A percentile compares a stretch with the other conserved stretches of the same genome.
phyloP scores from a whole-genome alignment of 2,329 filamentous ascomycete species.

The Trichophaea hybrida region DNA sequence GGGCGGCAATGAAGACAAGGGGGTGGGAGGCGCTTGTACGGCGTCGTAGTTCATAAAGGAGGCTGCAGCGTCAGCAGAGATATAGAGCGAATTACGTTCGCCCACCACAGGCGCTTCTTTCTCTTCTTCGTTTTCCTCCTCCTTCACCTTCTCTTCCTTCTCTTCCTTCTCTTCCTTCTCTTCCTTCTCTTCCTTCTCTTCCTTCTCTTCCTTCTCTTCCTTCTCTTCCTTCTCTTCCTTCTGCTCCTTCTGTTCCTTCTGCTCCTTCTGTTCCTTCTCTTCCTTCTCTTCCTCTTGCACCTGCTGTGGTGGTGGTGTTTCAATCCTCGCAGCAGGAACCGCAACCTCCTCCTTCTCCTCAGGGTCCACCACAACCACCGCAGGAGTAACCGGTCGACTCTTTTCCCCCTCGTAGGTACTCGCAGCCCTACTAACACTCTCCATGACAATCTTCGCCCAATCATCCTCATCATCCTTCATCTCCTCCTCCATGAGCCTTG shows the following conservation, averaged over 20 bases:
- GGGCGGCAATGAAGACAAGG: neutral
- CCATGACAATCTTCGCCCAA: neutral
- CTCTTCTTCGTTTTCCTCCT: neutral
- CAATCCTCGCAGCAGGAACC: neutral
- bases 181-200: too few relatives aligned
- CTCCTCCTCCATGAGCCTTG: neutral
- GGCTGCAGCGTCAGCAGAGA: neutral
- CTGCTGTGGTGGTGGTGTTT: neutral
- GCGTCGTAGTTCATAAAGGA: neutral
- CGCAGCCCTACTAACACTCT: neutral
- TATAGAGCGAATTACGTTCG: neutral
- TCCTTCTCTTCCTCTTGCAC: neutral
- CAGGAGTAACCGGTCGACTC: conserved; percentile 1
- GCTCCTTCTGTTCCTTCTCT: neutral
- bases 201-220: neutral
- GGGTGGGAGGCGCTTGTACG: neutral
- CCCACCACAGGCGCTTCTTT: neutral
- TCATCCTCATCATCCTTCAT: neutral
- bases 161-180: neutral
- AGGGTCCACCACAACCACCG: neutral
- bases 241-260: neutral
- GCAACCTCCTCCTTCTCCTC: neutral
- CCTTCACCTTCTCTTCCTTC: neutral
- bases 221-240: neutral
- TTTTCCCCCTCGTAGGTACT: neutral